Evolutionary conservation across 257 asterid genomes (phyloP).

Genomic region (Rauvolfia tetraphylla): DNA sequence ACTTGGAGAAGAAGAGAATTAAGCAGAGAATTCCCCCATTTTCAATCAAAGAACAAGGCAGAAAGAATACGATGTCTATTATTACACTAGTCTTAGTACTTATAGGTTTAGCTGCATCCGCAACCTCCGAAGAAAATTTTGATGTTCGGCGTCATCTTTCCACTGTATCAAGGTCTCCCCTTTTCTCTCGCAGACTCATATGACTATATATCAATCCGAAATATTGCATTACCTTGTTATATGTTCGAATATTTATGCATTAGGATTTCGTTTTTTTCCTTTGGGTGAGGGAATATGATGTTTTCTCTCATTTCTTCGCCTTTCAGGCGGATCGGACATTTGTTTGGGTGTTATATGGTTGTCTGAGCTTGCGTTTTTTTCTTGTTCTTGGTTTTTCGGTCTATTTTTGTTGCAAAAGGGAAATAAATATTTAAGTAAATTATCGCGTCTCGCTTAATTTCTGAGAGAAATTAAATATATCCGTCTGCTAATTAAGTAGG

Average conservation of each 20-base stretch:
- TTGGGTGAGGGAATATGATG: no score
- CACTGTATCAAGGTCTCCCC: conserved; percentile 62
- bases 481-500: not conserved
- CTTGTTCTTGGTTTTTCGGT: not conserved
- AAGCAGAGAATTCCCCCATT: not conserved
- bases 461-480: no score
- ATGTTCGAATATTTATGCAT: not conserved
- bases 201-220: not conserved
- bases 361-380: not conserved
- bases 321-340: not conserved
- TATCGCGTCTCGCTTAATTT: not conserved
- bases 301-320: not conserved
- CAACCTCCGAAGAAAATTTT: conserved; percentile 42
- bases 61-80: conserved; percentile 27
- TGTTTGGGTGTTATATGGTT: not conserved
- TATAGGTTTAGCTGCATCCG: not conserved
- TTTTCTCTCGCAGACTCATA: not conserved
- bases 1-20: not conserved
- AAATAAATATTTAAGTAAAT: not conserved
- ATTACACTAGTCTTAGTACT: conserved; percentile 3
- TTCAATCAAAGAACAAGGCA: not conserved
- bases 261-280: not conserved
- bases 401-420: not conserved
- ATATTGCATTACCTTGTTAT: not conserved
- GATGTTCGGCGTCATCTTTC: conserved; percentile 81